phyloP scores from a whole-genome alignment of 2,329 filamentous ascomycete species.

The Talaromyces rugulosus region DNA sequence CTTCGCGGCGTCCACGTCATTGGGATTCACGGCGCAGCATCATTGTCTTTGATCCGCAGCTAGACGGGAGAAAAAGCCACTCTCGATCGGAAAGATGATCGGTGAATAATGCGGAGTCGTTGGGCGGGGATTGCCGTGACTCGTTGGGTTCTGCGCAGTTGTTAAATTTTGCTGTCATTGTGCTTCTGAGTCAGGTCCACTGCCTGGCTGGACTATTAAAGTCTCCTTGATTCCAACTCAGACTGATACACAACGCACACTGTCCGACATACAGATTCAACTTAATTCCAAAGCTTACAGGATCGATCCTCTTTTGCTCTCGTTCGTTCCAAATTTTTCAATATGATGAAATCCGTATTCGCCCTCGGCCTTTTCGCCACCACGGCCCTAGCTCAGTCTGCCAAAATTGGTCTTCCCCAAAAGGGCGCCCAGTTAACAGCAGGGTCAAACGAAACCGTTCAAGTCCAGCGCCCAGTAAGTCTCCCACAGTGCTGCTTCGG shows the following conservation, averaged over 20 bases:
- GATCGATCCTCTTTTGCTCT: background rate
- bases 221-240: background rate
- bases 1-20: background rate
- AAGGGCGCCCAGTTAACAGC: conserved; percentile 16
- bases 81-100: background rate
- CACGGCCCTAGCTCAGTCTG: conserved; percentile 24
- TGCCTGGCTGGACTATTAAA: background rate
- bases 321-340: background rate
- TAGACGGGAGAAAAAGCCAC: background rate
- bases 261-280: background rate
- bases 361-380: conserved; percentile 18
- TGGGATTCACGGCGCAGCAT: background rate
- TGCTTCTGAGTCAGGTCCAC: background rate
- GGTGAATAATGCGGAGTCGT: background rate
- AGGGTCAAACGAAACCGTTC: conserved; percentile 21
- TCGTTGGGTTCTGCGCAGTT: background rate
- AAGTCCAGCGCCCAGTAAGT: conserved; percentile 28
- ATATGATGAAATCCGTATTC: conserved; percentile 23
- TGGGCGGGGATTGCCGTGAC: background rate
- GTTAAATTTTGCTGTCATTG: background rate
- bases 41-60: background rate
- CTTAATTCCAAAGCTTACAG: background rate
- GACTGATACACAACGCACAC: background rate
- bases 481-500: background rate
- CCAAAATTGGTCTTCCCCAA: conserved; percentile 21